Evolutionary conservation across 148 eudicot genomes (phyloP).

Genomic region (Camellia japonica): DNA sequence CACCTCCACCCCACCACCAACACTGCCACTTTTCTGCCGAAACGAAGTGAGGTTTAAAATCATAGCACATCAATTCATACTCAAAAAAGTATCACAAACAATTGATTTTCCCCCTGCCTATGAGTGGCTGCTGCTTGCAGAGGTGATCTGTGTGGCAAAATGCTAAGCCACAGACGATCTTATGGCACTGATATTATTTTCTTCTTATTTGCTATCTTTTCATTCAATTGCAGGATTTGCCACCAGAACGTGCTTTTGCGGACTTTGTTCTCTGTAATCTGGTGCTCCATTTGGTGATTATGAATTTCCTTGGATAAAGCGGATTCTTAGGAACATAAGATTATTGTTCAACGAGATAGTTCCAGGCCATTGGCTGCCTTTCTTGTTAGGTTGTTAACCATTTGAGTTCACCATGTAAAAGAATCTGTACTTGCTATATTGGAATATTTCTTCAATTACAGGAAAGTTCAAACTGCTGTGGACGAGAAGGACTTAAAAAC

Average conservation of each 20-base stretch:
- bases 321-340: not conserved
- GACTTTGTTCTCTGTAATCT: constrained; percentile 91
- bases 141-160: not conserved
- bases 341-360: not conserved
- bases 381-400: not conserved
- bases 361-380: not conserved
- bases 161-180: not conserved
- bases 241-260: constrained; percentile 88
- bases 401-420: not conserved
- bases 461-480: not conserved
- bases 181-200: not conserved
- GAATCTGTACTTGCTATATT: not conserved
- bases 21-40: too few species aligned
- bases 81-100: not conserved
- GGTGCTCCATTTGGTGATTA: constrained; percentile 93
- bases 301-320: constrained; percentile 85
- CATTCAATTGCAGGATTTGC: constrained; percentile 66
- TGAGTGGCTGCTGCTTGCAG: not conserved
- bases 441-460: not conserved
- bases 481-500: not conserved
- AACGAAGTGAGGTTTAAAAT: not conserved
- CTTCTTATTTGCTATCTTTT: not conserved
- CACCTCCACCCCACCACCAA: too few species aligned
- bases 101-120: too few species aligned
- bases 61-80: not conserved